Base-by-base conservation (phyloP, 345 rosid genomes). In the Dipteronia sinensis region DNA sequence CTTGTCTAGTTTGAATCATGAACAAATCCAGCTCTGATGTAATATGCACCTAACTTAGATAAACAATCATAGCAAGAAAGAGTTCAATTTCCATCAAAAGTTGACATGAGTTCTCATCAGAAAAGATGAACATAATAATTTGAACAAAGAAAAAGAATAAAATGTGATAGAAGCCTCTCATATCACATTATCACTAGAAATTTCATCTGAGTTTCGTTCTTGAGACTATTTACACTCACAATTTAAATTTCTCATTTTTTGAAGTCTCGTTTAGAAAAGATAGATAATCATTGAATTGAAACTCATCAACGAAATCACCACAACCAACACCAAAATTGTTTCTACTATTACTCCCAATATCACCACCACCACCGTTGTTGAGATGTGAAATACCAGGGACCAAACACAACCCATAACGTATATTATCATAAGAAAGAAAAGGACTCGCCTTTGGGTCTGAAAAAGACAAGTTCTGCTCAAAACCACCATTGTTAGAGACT, bases 181-280 rank as follows among this genome's bases (percentile, higher is more conserved):
- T n/a, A 53, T 71, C 71, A 20, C n/a, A n/a, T n/a, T 23, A 16
- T 76, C 71, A 67, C 72, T 76, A 44, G 59, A n/a, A 47, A 63
- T 61, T 6, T 38, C 25, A 22, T 59, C 20, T 20, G 22, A 64
- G 74, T 78, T 61, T 71, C 62, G 42, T 44, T 22, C 34, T 64
- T 66, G 15, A 77, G 47, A 75, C 76, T 74, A 77, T 80, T 25
- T 72, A 80, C 82, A 73, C 1, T 81, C 61, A 77, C 59, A 82
- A 29, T 85, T 87, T n/a, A 66, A 81, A 84, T 38, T 90, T 97
- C 66, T 88, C 94, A 7, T 75, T 80, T 78, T 79, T 85, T 1
- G 90, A 82, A 44, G 89, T 82, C 17, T 96, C 98, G 61, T 93
- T 89, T 15, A 97, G 88, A 67, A 93, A 94, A 10, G 99, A 88